These are phyloP conservation scores for Erigeron canadensis DNA, from an alignment of 129 eudicot species.

Conservation along the genomic window DNA sequence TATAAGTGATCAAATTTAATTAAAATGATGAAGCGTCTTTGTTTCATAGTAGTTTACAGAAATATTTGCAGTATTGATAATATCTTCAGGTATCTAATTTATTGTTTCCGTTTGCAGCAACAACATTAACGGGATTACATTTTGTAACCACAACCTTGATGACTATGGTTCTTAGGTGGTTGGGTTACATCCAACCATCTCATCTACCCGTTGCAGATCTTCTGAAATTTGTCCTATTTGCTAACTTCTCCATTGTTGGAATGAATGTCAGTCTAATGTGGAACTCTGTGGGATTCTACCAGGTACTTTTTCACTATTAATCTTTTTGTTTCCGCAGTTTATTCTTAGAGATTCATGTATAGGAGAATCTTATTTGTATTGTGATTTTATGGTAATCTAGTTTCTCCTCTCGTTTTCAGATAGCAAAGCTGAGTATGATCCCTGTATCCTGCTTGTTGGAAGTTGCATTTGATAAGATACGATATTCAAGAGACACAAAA, in stretches of 20 bases:
- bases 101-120: conserved; percentile 55
- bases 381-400: conserved; percentile 16
- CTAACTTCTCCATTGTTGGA: conserved; percentile 78
- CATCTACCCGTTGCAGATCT: conserved; percentile 59
- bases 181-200: conserved; percentile 64
- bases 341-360: conserved; percentile 10
- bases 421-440: conserved; percentile 85
- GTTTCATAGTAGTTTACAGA: conserved; percentile 2
- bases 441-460: conserved; percentile 80
- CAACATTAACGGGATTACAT: conserved; percentile 79
- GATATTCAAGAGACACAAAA: conserved; percentile 77
- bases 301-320: conserved; percentile 34
- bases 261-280: conserved; percentile 86
- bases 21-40: background rate
- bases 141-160: conserved; percentile 74
- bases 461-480: conserved; percentile 59
- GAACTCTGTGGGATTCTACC: conserved; percentile 88
- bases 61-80: background rate
- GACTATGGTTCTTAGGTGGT: conserved; percentile 61
- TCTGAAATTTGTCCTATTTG: conserved; percentile 60
- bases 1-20: background rate
- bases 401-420: conserved; percentile 40
- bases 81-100: conserved; percentile 1
- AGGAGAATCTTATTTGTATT: background rate
- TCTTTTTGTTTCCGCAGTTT: background rate